These are phyloP conservation scores for Phytophthora crassamura DNA, from an alignment of 352 stramenopile species.

Conservation along the genomic window DNA sequence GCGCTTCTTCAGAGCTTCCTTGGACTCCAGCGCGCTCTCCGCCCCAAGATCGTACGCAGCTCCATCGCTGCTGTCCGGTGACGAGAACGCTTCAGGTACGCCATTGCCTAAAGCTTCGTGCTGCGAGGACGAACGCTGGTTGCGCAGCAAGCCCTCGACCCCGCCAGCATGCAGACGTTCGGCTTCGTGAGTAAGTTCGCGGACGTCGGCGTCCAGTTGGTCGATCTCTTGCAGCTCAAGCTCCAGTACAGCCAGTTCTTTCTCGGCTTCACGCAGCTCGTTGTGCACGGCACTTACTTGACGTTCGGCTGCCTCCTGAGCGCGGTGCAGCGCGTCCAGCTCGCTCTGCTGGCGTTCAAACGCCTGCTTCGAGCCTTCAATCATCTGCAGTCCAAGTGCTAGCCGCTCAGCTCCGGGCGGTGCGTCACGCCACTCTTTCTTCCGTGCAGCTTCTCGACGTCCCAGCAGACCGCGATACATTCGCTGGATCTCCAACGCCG, in stretches of 20 bases:
- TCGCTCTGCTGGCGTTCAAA: slow-evolving; percentile 94
- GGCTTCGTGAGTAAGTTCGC: slow-evolving; percentile 92
- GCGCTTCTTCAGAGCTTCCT: slow-evolving; percentile 49
- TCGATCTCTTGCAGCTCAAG: slow-evolving; percentile 93
- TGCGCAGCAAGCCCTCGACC: slow-evolving; percentile 58
- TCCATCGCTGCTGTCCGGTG: slow-evolving; percentile 21
- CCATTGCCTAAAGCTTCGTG: slow-evolving; percentile 61
- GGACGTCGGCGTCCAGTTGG: slow-evolving; percentile 90
- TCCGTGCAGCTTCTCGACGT: slow-evolving; percentile 61
- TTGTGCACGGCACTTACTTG: slow-evolving; percentile 91
- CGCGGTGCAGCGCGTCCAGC: slow-evolving; percentile 92
- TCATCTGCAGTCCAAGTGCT: slow-evolving; percentile 89
- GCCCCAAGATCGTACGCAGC: slow-evolving; percentile 55
- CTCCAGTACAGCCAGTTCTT: slow-evolving; percentile 91
- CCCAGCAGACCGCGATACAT: slow-evolving; percentile 89
- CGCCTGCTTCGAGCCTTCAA: slow-evolving; percentile 93
- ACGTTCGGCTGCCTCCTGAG: slow-evolving; percentile 89
- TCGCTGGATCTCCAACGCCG: slow-evolving; percentile 91
- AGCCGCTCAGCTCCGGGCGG: slow-evolving; percentile 90
- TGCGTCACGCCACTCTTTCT: slow-evolving; percentile 89
- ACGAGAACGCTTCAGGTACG: slow-evolving; percentile 32
- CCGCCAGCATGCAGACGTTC: slow-evolving; percentile 80
- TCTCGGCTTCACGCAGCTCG: slow-evolving; percentile 91
- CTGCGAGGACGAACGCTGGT: slow-evolving; percentile 34
- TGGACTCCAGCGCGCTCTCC: slow-evolving; percentile 59